phyloP scores from a whole-genome alignment of 768 basidiomycete species.

The Suillus americanus region DNA sequence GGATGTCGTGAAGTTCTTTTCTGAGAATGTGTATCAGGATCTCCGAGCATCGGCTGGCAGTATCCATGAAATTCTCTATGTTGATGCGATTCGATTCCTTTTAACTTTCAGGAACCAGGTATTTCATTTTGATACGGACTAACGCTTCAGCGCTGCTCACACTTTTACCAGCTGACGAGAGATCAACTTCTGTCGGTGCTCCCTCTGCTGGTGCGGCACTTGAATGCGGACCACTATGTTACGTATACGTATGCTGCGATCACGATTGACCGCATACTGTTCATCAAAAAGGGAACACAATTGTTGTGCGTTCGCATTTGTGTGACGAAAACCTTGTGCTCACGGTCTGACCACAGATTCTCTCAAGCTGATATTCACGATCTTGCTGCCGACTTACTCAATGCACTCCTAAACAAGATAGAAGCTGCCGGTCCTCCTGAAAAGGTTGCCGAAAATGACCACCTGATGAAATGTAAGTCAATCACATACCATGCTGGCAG shows the following conservation, averaged over 20 bases:
- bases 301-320: constrained; percentile 56
- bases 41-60: constrained; percentile 65
- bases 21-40: constrained; percentile 86
- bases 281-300: constrained; percentile 77
- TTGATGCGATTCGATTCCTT: constrained; percentile 94
- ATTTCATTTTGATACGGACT: constrained; percentile 2
- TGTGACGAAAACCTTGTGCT: constrained; percentile 4
- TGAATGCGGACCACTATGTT: constrained; percentile 84
- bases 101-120: constrained; percentile 97
- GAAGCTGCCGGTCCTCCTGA: constrained; percentile 79
- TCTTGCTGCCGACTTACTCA: constrained; percentile 70
- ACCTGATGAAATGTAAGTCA: constrained; percentile 90
- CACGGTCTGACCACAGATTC: constrained; percentile 54
- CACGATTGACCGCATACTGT: constrained; percentile 93
- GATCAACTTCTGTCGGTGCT: constrained; percentile 89
- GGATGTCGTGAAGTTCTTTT: constrained; percentile 95
- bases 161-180: constrained; percentile 71
- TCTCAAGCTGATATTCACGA: constrained; percentile 84
- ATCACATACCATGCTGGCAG: not conserved
- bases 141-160: not conserved
- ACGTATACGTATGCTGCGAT: constrained; percentile 96
- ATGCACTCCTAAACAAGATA: constrained; percentile 75
- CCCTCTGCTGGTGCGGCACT: constrained; percentile 81
- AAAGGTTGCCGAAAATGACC: constrained; percentile 96
- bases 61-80: constrained; percentile 89